phyloP scores from a whole-genome alignment of 352 stramenopile species.

The Phytophthora agathidicida region DNA sequence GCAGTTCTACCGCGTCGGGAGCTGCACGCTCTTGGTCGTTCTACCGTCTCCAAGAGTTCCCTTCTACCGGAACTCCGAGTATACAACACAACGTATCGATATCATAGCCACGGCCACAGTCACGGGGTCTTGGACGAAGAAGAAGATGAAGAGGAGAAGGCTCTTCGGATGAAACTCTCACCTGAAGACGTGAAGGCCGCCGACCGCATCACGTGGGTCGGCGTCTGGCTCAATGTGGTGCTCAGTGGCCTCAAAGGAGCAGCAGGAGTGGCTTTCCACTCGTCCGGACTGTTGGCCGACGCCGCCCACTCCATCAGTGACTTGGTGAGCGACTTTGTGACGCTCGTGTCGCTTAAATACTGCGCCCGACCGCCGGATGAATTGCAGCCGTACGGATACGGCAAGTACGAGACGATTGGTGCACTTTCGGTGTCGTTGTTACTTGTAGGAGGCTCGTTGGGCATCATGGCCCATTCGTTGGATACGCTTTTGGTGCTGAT shows the following conservation, averaged over 20 bases:
- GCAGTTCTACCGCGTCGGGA: not conserved
- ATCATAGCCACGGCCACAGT: constrained; percentile 47
- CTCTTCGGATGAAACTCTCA: constrained; percentile 31
- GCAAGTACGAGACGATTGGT: constrained; percentile 79
- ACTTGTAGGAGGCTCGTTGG: constrained; percentile 66
- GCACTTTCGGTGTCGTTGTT: constrained; percentile 67
- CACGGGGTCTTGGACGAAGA: constrained; percentile 37
- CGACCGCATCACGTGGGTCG: constrained; percentile 75
- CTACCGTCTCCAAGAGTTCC: not conserved
- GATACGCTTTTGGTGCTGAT: constrained; percentile 63
- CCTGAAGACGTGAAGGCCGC: constrained; percentile 46
- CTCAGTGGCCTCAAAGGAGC: constrained; percentile 73
- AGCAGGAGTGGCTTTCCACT: constrained; percentile 78
- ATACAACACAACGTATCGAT: constrained; percentile 22
- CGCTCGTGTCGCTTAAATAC: constrained; percentile 90
- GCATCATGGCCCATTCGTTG: constrained; percentile 73
- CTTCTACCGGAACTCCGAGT: constrained; percentile 8
- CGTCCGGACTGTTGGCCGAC: constrained; percentile 92
- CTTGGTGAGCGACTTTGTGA: constrained; percentile 95
- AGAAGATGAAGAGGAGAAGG: constrained; percentile 38
- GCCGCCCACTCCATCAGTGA: constrained; percentile 95
- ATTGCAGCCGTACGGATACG: constrained; percentile 83
- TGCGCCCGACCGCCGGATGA: constrained; percentile 92
- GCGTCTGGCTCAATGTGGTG: constrained; percentile 73
- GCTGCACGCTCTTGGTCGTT: constrained; percentile 10